Evolutionary conservation across 345 rosid genomes (phyloP), one percentile per base, ranked within the genome.

Genomic region (Pelargonium nanum): DNA sequence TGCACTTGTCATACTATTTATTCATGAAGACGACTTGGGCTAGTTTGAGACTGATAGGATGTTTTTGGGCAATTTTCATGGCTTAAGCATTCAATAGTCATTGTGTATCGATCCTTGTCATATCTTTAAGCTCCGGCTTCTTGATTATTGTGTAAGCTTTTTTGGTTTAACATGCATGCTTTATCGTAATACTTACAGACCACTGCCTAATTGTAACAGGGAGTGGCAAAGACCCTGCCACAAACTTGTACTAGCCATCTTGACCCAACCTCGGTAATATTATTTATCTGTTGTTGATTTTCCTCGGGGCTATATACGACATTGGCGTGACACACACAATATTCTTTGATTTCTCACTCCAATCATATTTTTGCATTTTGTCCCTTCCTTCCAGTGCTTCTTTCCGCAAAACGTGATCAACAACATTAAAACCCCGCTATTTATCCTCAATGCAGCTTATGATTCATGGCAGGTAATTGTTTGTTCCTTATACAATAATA

Each of bases 391-490:
- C 5, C 81, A 89, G 99, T 93, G 99, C 82, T 93, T 93, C 94
- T 93, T 93, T 79, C 96, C 99, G 13, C 95, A 93, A 65, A 90
- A 89, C 74, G 24, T 93, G 64, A 87, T 90, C 21, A 67, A 72
- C 54, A 75, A 79, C 54, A 77, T 93, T 44, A 80, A 74, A 71
- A 83, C 97, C 22, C 97, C 97, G 0, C 70, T 93, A 9, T 90
- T 93, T 68, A 67, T 89, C 67, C 74, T 93, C 68, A 87, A 89
- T 50, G 81, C 97, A 62, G 99, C 97, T 4, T 93, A 93, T 45
- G 99, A 93, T 82, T 63, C 84, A 19, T 93, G 99, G 99, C 99
- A 93, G 99, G 99, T 93, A 78, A 64, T 64, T 1, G 56, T 60
- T 26, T 51, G 25, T 63, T 24, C 22, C 17, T 50, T 50, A 16